Percentiles rank a stretch among this genome's conserved stretches.
phyloP scores from a whole-genome alignment of 176 grass and related monocot species.

The Ananas comosus region DNA sequence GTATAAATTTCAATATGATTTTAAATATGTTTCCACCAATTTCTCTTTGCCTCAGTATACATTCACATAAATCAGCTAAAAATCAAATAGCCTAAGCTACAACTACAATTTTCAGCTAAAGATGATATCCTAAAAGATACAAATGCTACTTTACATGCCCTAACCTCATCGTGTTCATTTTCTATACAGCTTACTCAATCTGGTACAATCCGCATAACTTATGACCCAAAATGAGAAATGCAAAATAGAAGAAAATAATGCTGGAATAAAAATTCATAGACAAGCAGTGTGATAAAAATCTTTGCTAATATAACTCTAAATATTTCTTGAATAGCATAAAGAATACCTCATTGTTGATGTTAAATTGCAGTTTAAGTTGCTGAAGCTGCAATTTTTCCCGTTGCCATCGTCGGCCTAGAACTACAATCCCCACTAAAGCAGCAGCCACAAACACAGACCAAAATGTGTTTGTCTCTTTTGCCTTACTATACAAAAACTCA shows the following conservation, averaged over 20 bases:
- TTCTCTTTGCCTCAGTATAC: too few relatives aligned
- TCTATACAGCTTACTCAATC: too few relatives aligned
- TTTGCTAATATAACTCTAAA: not conserved
- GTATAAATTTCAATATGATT: too few relatives aligned
- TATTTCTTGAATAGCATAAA: slow-evolving; percentile 5
- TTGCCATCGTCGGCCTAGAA: slow-evolving; percentile 37
- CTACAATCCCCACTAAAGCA: slow-evolving; percentile 32
- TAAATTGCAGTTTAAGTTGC: slow-evolving; percentile 37
- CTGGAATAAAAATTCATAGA: not conserved
- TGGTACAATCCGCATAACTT: too few relatives aligned
- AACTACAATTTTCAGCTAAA: too few relatives aligned
- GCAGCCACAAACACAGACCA: slow-evolving; percentile 34
- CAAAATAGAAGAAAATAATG: not conserved
- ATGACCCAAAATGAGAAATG: too few relatives aligned
- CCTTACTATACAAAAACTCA: slow-evolving; percentile 26
- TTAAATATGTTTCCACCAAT: too few relatives aligned
- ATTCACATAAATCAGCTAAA: too few relatives aligned
- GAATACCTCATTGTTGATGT: slow-evolving; percentile 30
- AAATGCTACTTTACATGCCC: too few relatives aligned
- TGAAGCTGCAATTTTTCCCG: slow-evolving; percentile 30
- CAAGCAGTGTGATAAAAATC: not conserved
- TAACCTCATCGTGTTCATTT: too few relatives aligned
- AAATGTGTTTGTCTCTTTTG: slow-evolving; percentile 34
- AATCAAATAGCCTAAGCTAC: too few relatives aligned
- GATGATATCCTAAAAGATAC: too few relatives aligned